Percentiles rank a stretch among this genome's conserved stretches.
Evolutionary conservation across 1,284 basidiomycete species (phyloP).

Genomic region (Abortiporus biennis): DNA sequence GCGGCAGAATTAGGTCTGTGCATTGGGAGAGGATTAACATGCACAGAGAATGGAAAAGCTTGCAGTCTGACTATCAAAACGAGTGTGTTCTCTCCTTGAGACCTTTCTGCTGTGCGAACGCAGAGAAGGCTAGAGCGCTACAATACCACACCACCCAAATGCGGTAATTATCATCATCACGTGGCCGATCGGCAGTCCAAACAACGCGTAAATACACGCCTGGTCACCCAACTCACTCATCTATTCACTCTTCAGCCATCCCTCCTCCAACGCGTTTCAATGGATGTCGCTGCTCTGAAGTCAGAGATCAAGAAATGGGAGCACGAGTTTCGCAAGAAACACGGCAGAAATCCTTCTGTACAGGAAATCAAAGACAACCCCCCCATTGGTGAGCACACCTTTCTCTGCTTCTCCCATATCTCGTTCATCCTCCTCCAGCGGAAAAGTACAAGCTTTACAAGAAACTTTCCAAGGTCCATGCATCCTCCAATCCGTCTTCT

Average conservation of each 20-base stretch:
- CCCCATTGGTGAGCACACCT: slow-evolving; percentile 53
- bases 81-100: too few species aligned
- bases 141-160: too few species aligned
- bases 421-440: slow-evolving; percentile 37
- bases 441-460: slow-evolving; percentile 83
- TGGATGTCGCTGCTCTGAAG: slow-evolving; percentile 50
- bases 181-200: slow-evolving; percentile 1
- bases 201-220: slow-evolving; percentile 4
- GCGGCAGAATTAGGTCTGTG: too few species aligned
- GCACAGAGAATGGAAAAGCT: too few species aligned
- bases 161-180: too few species aligned
- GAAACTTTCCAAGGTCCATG: slow-evolving; percentile 48
- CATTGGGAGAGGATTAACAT: too few species aligned
- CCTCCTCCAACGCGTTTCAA: slow-evolving; percentile 13
- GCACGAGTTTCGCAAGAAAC: slow-evolving; percentile 55
- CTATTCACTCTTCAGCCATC: background rate
- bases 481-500: slow-evolving; percentile 13
- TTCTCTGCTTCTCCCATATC: slow-evolving; percentile 16
- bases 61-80: too few species aligned
- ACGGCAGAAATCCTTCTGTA: slow-evolving; percentile 64
- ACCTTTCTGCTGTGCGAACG: too few species aligned
- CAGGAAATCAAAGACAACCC: slow-evolving; percentile 73
- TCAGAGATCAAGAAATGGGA: slow-evolving; percentile 84
- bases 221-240: background rate
- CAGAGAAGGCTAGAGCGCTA: too few species aligned